Evolutionary conservation across 345 rosid genomes (phyloP).

Genomic region (Jatropha curcas): DNA sequence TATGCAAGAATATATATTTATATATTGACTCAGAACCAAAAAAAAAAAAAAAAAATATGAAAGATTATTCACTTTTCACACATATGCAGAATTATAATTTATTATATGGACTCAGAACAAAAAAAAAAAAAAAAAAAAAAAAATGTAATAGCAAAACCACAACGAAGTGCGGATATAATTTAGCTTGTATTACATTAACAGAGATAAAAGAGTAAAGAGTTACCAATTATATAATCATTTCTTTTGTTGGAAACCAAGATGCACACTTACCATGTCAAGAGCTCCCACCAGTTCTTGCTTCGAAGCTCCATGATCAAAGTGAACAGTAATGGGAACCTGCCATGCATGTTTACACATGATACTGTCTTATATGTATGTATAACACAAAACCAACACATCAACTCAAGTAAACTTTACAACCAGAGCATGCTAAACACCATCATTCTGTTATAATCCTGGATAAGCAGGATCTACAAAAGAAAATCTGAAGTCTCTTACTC

Average conservation of each 20-base stretch:
- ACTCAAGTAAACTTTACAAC: not conserved
- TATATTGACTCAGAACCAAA: no score
- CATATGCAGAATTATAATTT: no score
- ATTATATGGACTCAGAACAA: no score
- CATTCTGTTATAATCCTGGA: not conserved
- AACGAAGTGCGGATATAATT: no score
- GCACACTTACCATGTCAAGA: conserved; percentile 62
- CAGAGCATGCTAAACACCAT: not conserved
- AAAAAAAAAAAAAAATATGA: no score
- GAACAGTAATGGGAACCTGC: conserved; percentile 94
- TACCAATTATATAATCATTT: not conserved
- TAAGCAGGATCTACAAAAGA: not conserved
- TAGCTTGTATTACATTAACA: no score
- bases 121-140: no score
- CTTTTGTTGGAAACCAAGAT: conserved; percentile 1
- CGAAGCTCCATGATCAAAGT: conserved; percentile 89
- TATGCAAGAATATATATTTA: no score
- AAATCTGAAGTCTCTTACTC: not conserved
- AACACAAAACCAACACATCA: not conserved
- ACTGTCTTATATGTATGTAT: no score
- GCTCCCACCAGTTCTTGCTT: conserved; percentile 81
- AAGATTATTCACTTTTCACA: no score
- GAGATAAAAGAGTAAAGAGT: not conserved
- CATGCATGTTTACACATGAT: conserved; percentile 10
- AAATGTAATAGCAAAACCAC: no score